A percentile compares a stretch with the other conserved stretches of the same genome.
Conservation (phyloP, 1,284 basidiomycete genomes). For the Sanghuangporus sanghuang region DNA sequence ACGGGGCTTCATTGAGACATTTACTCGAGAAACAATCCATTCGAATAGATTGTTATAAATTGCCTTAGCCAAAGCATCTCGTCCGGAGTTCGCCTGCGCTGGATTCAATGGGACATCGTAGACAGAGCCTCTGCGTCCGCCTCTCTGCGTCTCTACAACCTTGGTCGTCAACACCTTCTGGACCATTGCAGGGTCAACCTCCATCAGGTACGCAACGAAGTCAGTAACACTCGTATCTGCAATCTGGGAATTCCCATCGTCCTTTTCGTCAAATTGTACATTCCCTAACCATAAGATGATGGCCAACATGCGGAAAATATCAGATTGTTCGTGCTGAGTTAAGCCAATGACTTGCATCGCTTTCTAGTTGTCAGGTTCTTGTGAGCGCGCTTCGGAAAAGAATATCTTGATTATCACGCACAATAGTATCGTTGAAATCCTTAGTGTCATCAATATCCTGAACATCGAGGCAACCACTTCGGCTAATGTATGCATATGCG, state of each 20-base stretch:
- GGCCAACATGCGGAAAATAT: slow-evolving; percentile 93
- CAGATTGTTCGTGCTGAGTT: slow-evolving; percentile 77
- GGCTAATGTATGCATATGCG: slow-evolving; percentile 89
- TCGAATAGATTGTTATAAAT: slow-evolving; percentile 99
- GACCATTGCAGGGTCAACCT: slow-evolving; percentile 73
- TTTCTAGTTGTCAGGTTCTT: slow-evolving; percentile 42
- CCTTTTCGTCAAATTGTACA: slow-evolving; percentile 83
- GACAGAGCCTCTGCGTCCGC: slow-evolving; percentile 89
- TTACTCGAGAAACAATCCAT: slow-evolving; percentile 98
- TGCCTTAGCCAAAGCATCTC: slow-evolving; percentile 93
- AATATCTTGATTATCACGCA: slow-evolving; percentile 32
- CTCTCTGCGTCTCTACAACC: slow-evolving; percentile 90
- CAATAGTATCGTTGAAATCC: slow-evolving; percentile 87
- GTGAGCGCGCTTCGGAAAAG: slow-evolving; percentile 17
- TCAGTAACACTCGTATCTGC: slow-evolving; percentile 88
- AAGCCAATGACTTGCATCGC: slow-evolving; percentile 96
- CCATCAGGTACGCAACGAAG: slow-evolving; percentile 94
- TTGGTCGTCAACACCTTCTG: slow-evolving; percentile 85
- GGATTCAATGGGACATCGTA: slow-evolving; percentile 97
- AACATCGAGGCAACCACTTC: slow-evolving; percentile 91
- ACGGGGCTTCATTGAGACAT: slow-evolving; percentile 92
- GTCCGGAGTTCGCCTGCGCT: slow-evolving; percentile 82
- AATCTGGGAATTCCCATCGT: slow-evolving; percentile 85
- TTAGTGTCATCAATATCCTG: slow-evolving; percentile 85
- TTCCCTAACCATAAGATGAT: slow-evolving; percentile 96